Evolutionary conservation across 371 early-diverging fungal species (phyloP).

Genomic region (Rhizomucor miehei): DNA sequence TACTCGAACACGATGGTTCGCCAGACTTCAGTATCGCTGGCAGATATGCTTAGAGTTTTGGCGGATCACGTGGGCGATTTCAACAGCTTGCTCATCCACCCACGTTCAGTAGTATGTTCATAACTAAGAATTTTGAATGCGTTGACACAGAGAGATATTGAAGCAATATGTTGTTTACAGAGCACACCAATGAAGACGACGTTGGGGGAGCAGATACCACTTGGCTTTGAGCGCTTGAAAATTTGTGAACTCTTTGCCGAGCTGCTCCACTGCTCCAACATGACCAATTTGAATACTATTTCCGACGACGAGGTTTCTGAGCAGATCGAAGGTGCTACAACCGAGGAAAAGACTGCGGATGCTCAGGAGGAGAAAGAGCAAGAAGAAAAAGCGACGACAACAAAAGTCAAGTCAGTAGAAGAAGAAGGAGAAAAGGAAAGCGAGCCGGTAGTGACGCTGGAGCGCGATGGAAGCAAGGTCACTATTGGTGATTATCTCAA

Average conservation of each 20-base stretch:
- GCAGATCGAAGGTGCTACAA: slow-evolving; percentile 2
- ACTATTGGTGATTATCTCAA: slow-evolving; percentile 72
- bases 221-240: slow-evolving; percentile 91
- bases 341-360: background rate
- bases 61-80: slow-evolving; percentile 69
- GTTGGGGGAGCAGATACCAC: slow-evolving; percentile 66
- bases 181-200: slow-evolving; percentile 57
- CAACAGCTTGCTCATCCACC: slow-evolving; percentile 56
- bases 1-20: slow-evolving; percentile 19
- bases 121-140: no score
- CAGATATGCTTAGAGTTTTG: slow-evolving; percentile 79
- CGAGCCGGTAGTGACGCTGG: slow-evolving; percentile 4
- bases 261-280: slow-evolving; percentile 83
- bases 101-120: slow-evolving; percentile 52
- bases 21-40: slow-evolving; percentile 44
- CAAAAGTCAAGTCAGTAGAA: background rate
- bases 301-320: slow-evolving; percentile 7
- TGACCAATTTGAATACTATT: slow-evolving; percentile 51
- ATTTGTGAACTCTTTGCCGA: slow-evolving; percentile 97
- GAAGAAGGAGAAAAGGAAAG: background rate
- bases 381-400: background rate
- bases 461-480: slow-evolving; percentile 11
- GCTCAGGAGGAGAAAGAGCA: background rate
- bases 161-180: slow-evolving; percentile 7
- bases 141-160: no score